Base-by-base conservation (phyloP, 352 stramenopile species). In the Phytophthora constricta region DNA sequence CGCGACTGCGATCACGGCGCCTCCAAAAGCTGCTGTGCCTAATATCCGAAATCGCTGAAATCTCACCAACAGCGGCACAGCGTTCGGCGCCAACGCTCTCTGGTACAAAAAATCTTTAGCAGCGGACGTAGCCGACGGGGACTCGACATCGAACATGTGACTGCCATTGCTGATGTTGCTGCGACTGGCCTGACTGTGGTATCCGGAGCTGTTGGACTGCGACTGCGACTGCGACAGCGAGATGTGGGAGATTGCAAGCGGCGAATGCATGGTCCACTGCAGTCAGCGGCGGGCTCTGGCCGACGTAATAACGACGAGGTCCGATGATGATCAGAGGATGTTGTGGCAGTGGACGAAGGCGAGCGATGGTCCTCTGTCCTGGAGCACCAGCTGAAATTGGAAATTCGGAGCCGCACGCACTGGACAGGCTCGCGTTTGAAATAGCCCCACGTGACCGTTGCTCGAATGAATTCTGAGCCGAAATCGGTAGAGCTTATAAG, bases 231-330 rank as follows among this genome's bases (percentile, higher is more conserved):
- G 77, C 43, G 83, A 89, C 39, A 90, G 57, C 22, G 80, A 82
- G 60, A 92, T 90, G 62, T 85, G 80, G 10, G 84, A 92, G 74
- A 92, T 77, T 42, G 78, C 71, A 33, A 92, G 64, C 42, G 84
- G 81, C 37, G 84, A 89, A 41, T 81, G 48, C 84, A 89, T 86
- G 20, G 27, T n/a, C n/a, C n/a, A n/a, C n/a, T n/a, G n/a, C n/a
- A n/a, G n/a, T n/a, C n/a, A 37, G 31, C 31, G 31, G 31, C 31
- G 31, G 23, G 33, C 25, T n/a, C 5, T 22, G 26, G 10, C 20
- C 31, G 31, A 19, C 43, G 42, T 27, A 42, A 53, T 48, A 28
- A 16, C 39, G 39, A 20, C 41, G 20, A 41, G 23, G 23, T 9
- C 54, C 19, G 22, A 34, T 33, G 27, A 17, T 43, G 48, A 58